Base-by-base conservation (phyloP, 192 early-diverging fungal genomes). In the Irineochytrium annulatum region DNA sequence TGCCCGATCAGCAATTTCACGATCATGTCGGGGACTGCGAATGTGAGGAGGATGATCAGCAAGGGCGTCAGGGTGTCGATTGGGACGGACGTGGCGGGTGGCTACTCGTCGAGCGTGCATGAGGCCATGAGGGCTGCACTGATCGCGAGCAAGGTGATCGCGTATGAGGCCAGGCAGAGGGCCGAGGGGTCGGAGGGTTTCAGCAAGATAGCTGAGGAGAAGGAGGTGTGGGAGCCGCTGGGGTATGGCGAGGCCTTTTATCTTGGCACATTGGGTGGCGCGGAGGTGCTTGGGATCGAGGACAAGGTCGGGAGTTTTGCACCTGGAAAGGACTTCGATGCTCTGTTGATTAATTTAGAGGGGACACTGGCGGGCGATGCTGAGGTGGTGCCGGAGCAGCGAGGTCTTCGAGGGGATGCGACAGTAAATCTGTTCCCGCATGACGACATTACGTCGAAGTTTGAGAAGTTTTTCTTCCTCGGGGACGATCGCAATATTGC, bases 1-100 rank as follows among this genome's bases (percentile, higher is more conserved):
- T 98, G 95, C 69, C 89, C 95, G 16, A 91, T 83, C 65, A 90
- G 88, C 31, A 98, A 98, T 76, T 94, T 96, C 65, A 72, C 83
- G 22, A 75, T 98, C 24, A 75, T 82, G 60, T 87, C 84, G 26
- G 95, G 95, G 20, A 69, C 89, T 13, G 83, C 87, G 39, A 81
- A 93, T 65, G 88, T 98, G 31, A 77, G 91, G 28, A 75, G 82
- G 51, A 76, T 93, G 59, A 55, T 95, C 32, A 55, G 73, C 56
- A 73, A 83, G 39, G 87, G 83, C 14, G 76, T 90, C 65, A 91
- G 89, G 58, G 87, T 95, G n/a, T 91, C 92, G 3, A 78, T 98
- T 41, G 95, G 95, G 31, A 98, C 91, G 11, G 95, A 98, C 71
- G 87, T 93, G 22, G 85, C 91, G 41, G 95, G 91, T 32, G 95